These are phyloP conservation scores for Malus sieversii DNA, from an alignment of 306 rosid genomes.

Conservation along the genomic window DNA sequence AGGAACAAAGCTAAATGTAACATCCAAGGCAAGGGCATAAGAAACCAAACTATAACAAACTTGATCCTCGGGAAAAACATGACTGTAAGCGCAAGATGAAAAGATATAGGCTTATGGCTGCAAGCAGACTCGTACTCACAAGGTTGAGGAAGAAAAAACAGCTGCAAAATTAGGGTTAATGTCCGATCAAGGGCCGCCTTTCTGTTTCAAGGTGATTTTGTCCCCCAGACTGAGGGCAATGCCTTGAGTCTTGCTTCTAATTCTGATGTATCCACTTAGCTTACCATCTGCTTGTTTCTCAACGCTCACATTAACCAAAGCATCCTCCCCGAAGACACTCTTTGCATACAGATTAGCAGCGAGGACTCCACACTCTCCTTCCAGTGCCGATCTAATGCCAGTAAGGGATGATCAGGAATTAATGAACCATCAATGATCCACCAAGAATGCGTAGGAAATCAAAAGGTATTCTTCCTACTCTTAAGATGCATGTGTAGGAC, in stretches of 20 bases:
- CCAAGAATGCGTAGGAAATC: neutral
- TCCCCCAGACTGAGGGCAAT: constrained; percentile 98
- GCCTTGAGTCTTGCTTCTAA: constrained; percentile 99
- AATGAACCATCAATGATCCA: constrained; percentile 9
- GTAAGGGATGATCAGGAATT: constrained; percentile 9
- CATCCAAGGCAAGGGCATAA: constrained; percentile 48
- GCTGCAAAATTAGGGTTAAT: constrained; percentile 11
- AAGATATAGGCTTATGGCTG: constrained; percentile 7
- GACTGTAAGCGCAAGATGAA: neutral
- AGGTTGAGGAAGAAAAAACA: neutral
- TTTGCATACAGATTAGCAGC: constrained; percentile 94
- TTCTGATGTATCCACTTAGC: constrained; percentile 92
- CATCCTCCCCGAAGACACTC: constrained; percentile 99
- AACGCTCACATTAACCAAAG: constrained; percentile 86
- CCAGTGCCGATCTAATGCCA: constrained; percentile 73
- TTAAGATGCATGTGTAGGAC: neutral
- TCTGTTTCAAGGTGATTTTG: constrained; percentile 97
- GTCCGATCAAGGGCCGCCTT: constrained; percentile 55
- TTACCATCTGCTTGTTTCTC: constrained; percentile 86
- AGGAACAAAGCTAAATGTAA: neutral
- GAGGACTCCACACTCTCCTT: constrained; percentile 94
- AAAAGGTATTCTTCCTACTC: neutral
- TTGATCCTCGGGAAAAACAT: neutral
- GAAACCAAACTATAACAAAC: neutral
- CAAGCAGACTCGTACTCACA: constrained; percentile 3